Evolutionary conservation across 768 basidiomycete genomes (phyloP).

Genomic region (Rhodotorula taiwanensis): DNA sequence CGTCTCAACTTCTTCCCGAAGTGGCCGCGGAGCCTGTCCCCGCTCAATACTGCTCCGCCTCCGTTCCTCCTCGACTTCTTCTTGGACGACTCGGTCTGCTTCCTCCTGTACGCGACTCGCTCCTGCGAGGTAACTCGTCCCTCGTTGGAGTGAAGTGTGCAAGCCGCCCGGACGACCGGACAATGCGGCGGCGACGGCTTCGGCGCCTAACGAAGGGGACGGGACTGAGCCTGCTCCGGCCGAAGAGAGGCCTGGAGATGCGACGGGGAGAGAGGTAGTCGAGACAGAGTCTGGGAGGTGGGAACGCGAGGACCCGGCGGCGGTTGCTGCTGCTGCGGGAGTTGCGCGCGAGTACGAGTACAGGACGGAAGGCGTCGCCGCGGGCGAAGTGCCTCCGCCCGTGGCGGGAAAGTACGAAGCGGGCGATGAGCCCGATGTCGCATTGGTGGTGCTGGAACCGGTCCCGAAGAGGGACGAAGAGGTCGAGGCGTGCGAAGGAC

Average conservation of each 20-base stretch:
- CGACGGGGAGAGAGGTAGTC: no score
- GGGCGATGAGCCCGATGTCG: no score
- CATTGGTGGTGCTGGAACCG: no score
- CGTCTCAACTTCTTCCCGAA: not conserved
- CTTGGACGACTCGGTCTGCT: not conserved
- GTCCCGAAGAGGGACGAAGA: not conserved
- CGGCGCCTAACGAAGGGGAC: conserved; percentile 5
- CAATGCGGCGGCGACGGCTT: conserved; percentile 14
- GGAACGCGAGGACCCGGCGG: not conserved
- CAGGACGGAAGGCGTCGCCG: not conserved
- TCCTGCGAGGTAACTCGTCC: conserved; percentile 7
- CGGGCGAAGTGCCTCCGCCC: no score
- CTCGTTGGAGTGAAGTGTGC: not conserved
- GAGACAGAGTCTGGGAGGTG: conserved; percentile 2
- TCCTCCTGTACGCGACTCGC: conserved; percentile 13
- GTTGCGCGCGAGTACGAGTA: not conserved
- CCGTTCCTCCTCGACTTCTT: not conserved
- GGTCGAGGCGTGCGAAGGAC: not conserved
- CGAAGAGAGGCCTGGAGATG: no score
- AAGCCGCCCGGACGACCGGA: not conserved
- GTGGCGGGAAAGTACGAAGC: no score
- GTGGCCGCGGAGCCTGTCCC: not conserved
- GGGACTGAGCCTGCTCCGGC: not conserved
- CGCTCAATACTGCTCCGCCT: not conserved
- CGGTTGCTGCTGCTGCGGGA: no score